Base-by-base conservation (phyloP, 1,139 yeast genomes). In the Suzukiozyma palmioleophila region DNA sequence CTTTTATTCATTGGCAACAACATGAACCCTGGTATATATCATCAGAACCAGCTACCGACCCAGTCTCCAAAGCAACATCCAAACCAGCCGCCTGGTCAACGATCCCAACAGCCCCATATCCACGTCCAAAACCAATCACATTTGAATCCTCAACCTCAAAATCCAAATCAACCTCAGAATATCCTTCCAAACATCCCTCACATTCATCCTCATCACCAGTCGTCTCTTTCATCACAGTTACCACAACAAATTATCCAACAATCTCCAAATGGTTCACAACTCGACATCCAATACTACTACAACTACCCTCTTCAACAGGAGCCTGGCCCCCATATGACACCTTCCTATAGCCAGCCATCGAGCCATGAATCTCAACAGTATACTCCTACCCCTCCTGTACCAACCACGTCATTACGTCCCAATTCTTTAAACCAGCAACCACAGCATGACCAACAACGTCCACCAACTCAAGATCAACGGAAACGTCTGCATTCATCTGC, bases 401-500 rank as follows among this genome's bases (percentile, higher is more conserved):
- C 24, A 36, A 30, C 31, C 26, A 15, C 40, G 34, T 16, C 22
- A 34, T 35, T 18, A 3, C 33, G n/a, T 15, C 35, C 13, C 11
- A 34, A 22, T 7, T 27, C n/a, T 11, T 33, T 18, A 10, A 30
- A 22, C 8, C 38, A 18, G 22, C 42, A 31, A 27, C 40, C 33
- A 22, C 13, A 30, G 11, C 38, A 36, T 32, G 40, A 38, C 28
- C 39, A 32, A 37, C 40, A 26, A 36, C 37, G 25, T 25, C 40
- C 26, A 12, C 37, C 36, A 33, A 3, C 35, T 10, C 33, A 37
- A 21, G 43, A 34, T 22, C 22, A 42, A 6, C 40, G 39, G 33
- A 46, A 46, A 33, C 39, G 51, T 31, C 40, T 40, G 3, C 42
- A 39, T 33, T 26, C 44, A 14, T 33, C 36, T 12, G 36, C 43